A percentile compares a stretch with the other conserved stretches of the same genome.
These are phyloP conservation scores for Phytophthora aleatoria DNA, from an alignment of 352 stramenopile genomes.

Conservation along the genomic window DNA sequence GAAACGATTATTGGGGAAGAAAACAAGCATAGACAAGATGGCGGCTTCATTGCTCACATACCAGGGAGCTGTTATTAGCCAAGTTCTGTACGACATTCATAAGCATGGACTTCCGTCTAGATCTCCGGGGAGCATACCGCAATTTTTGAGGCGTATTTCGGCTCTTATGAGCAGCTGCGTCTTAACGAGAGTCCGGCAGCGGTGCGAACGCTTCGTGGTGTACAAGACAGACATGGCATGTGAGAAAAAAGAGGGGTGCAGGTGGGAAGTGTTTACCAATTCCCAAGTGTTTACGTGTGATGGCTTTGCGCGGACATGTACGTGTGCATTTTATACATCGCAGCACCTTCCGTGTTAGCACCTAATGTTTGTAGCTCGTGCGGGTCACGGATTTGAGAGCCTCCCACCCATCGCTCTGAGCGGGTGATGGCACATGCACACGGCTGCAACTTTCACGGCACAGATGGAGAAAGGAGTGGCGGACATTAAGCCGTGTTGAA, in stretches of 20 bases:
- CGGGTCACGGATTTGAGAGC: neutral
- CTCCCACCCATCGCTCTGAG: neutral
- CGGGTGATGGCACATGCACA: neutral
- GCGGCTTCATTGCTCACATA: neutral
- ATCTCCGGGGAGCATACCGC: neutral
- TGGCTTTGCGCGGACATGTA: conserved; percentile 1
- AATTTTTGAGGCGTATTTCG: neutral
- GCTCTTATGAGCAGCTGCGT: neutral
- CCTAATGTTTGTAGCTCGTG: neutral
- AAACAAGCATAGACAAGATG: neutral
- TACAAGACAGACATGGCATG: neutral
- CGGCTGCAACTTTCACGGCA: neutral
- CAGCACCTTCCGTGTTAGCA: neutral
- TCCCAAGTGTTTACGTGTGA: neutral
- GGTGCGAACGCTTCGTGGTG: neutral
- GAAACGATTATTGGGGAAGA: neutral
- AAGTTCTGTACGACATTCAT: neutral
- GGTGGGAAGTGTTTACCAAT: neutral
- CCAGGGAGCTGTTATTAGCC: neutral
- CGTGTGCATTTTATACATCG: neutral
- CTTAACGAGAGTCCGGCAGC: neutral
- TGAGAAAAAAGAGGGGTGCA: neutral
- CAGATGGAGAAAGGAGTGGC: neutral
- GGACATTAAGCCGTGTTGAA: neutral
- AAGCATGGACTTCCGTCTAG: neutral